Conservation (phyloP, 129 eudicot species). For the Artemisia annua region DNA sequence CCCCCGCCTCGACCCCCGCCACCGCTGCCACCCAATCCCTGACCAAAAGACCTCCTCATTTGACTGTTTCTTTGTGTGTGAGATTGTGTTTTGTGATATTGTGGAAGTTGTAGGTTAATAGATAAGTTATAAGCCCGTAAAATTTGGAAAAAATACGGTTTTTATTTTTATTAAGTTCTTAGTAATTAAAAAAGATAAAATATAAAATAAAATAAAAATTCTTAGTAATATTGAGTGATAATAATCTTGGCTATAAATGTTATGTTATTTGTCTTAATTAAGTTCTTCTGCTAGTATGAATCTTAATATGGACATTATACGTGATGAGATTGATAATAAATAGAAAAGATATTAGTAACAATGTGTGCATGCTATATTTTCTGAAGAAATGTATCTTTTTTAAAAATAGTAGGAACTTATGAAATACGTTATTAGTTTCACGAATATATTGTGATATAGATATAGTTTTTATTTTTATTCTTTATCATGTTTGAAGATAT, state of each 20-base stretch:
- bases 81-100: not conserved
- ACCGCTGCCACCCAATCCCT: slow-evolving; percentile 31
- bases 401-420: not conserved
- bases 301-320: too few species aligned
- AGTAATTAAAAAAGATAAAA: too few species aligned
- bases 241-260: too few species aligned
- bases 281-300: not conserved
- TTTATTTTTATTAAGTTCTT: not conserved
- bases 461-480: not conserved
- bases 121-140: not conserved
- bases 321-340: too few species aligned
- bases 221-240: not conserved
- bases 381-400: too few species aligned
- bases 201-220: too few species aligned
- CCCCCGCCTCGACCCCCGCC: slow-evolving; percentile 16
- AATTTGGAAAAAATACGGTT: not conserved
- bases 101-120: not conserved
- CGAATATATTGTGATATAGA: not conserved
- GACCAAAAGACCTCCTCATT: slow-evolving; percentile 33
- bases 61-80: not conserved
- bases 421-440: not conserved
- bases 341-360: too few species aligned
- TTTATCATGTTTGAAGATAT: not conserved
- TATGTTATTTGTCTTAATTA: not conserved
- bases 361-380: too few species aligned